Evolutionary conservation across 441 rosid species (phyloP).

Genomic region (Adansonia rubrostipa): DNA sequence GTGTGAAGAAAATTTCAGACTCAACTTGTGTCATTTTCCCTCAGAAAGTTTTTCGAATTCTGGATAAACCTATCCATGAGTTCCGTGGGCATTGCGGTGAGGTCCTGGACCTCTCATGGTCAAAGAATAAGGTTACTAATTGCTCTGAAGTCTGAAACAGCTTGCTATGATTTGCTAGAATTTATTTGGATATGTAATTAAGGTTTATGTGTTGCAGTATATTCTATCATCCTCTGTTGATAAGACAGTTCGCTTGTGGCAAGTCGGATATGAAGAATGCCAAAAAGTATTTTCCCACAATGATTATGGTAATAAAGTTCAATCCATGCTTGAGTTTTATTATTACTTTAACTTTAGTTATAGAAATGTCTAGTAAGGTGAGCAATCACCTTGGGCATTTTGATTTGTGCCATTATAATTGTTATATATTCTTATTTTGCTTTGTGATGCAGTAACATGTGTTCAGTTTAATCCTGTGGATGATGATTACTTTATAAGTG

Average conservation of each 20-base stretch:
- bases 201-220: slow-evolving; percentile 36
- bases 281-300: slow-evolving; percentile 45
- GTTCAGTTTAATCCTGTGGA: slow-evolving; percentile 52
- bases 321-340: background rate
- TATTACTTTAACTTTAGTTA: background rate
- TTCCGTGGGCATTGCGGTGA: slow-evolving; percentile 48
- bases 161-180: slow-evolving; percentile 5
- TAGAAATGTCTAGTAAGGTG: background rate
- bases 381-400: slow-evolving; percentile 12
- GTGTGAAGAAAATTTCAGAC: slow-evolving; percentile 38
- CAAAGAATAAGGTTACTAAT: slow-evolving; percentile 42
- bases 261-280: slow-evolving; percentile 45
- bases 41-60: slow-evolving; percentile 45
- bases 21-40: slow-evolving; percentile 52
- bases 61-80: slow-evolving; percentile 51
- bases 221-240: slow-evolving; percentile 54
- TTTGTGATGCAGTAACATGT: slow-evolving; percentile 45
- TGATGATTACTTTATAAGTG: slow-evolving; percentile 49
- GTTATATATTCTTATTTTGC: background rate
- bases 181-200: slow-evolving; percentile 21
- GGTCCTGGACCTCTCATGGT: slow-evolving; percentile 54
- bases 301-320: slow-evolving; percentile 40
- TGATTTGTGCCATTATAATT: slow-evolving; percentile 7
- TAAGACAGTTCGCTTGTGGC: slow-evolving; percentile 54
- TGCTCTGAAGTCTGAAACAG: slow-evolving; percentile 22